These are phyloP conservation scores for Erodium texanum DNA, from an alignment of 441 rosid species.

Conservation along the genomic window DNA sequence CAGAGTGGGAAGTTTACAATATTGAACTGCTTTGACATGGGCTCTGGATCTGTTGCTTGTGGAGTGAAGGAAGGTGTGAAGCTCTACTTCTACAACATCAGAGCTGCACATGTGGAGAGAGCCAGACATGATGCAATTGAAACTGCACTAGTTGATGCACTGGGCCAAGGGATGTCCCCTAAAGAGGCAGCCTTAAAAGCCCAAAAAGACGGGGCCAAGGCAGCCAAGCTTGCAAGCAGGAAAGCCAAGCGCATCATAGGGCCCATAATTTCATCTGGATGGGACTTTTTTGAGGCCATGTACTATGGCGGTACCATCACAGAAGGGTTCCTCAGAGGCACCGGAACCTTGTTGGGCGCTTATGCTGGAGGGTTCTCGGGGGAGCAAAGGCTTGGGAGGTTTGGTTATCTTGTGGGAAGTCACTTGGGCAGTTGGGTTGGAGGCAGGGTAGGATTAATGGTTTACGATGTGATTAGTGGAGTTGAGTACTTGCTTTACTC, in stretches of 20 bases:
- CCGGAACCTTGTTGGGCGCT: constrained; percentile 71
- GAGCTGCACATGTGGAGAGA: constrained; percentile 67
- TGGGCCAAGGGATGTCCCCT: constrained; percentile 49
- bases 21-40: constrained; percentile 81
- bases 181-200: constrained; percentile 62
- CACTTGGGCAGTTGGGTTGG: constrained; percentile 89
- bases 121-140: constrained; percentile 55
- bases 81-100: constrained; percentile 68
- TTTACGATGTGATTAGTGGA: constrained; percentile 47
- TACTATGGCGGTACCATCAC: constrained; percentile 80
- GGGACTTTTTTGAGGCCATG: constrained; percentile 91
- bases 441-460: constrained; percentile 79
- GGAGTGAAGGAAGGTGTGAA: constrained; percentile 78
- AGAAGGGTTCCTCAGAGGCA: constrained; percentile 78
- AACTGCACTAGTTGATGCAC: constrained; percentile 47
- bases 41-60: constrained; percentile 71
- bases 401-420: constrained; percentile 87
- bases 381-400: constrained; percentile 64
- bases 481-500: not conserved
- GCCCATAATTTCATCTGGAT: constrained; percentile 75
- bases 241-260: constrained; percentile 81
- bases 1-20: constrained; percentile 82
- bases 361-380: constrained; percentile 64
- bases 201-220: constrained; percentile 67
- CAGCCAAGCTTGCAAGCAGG: constrained; percentile 62